Evolutionary conservation across 352 stramenopile species (phyloP).

Genomic region (Bremia lactucae): DNA sequence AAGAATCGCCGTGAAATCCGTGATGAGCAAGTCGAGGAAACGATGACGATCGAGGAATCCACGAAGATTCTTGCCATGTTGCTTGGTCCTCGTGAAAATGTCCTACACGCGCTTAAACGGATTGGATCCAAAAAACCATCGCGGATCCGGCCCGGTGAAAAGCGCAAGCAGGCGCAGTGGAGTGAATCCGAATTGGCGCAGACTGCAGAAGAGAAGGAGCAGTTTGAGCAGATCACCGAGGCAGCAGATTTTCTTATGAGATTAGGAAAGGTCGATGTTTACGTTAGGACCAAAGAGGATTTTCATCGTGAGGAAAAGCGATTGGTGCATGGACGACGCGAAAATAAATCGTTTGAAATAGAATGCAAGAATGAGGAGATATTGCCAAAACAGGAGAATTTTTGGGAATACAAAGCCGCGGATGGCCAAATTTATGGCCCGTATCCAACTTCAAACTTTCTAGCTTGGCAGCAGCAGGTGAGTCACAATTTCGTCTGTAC

Average conservation of each 20-base stretch:
- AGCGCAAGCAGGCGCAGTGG: slow-evolving; percentile 39
- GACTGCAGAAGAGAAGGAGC: slow-evolving; percentile 57
- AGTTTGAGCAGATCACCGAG: slow-evolving; percentile 75
- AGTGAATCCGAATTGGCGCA: slow-evolving; percentile 25
- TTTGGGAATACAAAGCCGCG: slow-evolving; percentile 73
- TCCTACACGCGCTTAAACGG: slow-evolving; percentile 63
- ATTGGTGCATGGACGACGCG: slow-evolving; percentile 30
- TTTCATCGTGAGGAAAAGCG: slow-evolving; percentile 58
- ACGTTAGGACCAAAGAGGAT: slow-evolving; percentile 74
- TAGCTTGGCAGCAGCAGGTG: slow-evolving; percentile 72
- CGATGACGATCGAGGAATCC: slow-evolving; percentile 43
- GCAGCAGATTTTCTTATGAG: slow-evolving; percentile 74
- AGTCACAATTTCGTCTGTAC: not conserved
- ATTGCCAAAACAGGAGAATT: slow-evolving; percentile 26
- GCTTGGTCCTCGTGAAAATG: slow-evolving; percentile 58
- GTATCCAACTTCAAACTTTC: slow-evolving; percentile 56
- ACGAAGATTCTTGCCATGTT: slow-evolving; percentile 45
- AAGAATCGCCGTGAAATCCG: slow-evolving; percentile 53
- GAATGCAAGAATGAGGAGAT: slow-evolving; percentile 46
- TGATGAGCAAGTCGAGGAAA: slow-evolving; percentile 42
- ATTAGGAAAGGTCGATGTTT: slow-evolving; percentile 66
- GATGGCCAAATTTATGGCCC: slow-evolving; percentile 69
- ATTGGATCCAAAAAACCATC: slow-evolving; percentile 48
- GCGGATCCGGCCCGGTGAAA: slow-evolving; percentile 24
- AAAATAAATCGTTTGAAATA: slow-evolving; percentile 18